Percentiles rank a stretch among this genome's conserved stretches.
These are phyloP conservation scores for Fomitopsis serialis DNA, from an alignment of 768 basidiomycete genomes.

Conservation along the genomic window DNA sequence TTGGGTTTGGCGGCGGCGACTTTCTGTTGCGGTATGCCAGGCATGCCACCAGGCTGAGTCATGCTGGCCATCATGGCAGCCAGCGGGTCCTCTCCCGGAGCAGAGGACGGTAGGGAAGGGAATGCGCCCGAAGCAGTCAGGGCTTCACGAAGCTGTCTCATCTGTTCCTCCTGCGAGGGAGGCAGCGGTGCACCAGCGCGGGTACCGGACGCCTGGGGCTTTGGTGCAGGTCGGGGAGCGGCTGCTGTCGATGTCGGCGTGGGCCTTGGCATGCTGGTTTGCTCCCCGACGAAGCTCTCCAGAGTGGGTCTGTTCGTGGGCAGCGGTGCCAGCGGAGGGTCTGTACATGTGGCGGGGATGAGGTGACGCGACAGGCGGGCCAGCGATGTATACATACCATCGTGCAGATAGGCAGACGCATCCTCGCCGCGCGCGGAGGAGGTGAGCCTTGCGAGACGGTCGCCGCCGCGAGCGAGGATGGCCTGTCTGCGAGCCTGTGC, in stretches of 20 bases:
- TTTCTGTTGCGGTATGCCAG: slow-evolving; percentile 8
- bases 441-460: slow-evolving; percentile 76
- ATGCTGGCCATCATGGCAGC: slow-evolving; percentile 27
- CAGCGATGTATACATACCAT: slow-evolving; percentile 32
- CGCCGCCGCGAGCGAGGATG: slow-evolving; percentile 63
- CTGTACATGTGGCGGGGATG: slow-evolving; percentile 15
- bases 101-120: background rate
- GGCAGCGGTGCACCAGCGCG: slow-evolving; percentile 35
- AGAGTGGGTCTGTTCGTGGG: slow-evolving; percentile 23
- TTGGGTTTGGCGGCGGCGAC: slow-evolving; percentile 21
- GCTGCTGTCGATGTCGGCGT: slow-evolving; percentile 17
- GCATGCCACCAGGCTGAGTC: slow-evolving; percentile 24
- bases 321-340: slow-evolving; percentile 35
- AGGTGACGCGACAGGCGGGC: too few species aligned
- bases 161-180: slow-evolving; percentile 65
- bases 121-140: slow-evolving; percentile 27
- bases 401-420: slow-evolving; percentile 46
- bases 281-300: slow-evolving; percentile 33
- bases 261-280: slow-evolving; percentile 25
- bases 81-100: slow-evolving; percentile 24
- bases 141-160: slow-evolving; percentile 62
- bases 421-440: slow-evolving; percentile 72
- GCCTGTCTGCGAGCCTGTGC: slow-evolving; percentile 77
- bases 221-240: slow-evolving; percentile 19
- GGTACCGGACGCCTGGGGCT: slow-evolving; percentile 16